Evolutionary conservation across 306 rosid species (phyloP).

Genomic region (Arachis hypogaea): DNA sequence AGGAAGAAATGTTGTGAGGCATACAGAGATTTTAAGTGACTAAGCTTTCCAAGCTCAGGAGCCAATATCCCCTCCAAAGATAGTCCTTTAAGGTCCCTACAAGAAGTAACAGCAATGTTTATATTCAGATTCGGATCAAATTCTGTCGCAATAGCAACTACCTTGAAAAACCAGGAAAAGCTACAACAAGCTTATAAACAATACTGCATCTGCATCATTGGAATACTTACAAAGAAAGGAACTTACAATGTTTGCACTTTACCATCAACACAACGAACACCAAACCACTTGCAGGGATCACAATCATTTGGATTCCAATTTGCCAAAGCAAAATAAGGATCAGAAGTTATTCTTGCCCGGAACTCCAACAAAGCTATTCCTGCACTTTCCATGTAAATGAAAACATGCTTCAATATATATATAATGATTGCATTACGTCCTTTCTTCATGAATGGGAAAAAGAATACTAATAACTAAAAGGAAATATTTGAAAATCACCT

Average conservation of each 20-base stretch:
- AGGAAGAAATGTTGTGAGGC: constrained; percentile 12
- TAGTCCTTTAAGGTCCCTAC: constrained; percentile 69
- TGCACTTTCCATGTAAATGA: constrained; percentile 43
- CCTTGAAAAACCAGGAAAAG: not conserved
- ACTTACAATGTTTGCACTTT: constrained; percentile 79
- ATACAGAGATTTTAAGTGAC: constrained; percentile 71
- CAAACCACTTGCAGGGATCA: constrained; percentile 77
- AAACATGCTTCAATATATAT: not conserved
- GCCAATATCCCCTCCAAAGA: constrained; percentile 80
- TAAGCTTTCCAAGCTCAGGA: constrained; percentile 81
- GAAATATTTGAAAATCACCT: constrained; percentile 51
- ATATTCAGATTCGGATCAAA: constrained; percentile 5
- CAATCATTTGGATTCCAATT: constrained; percentile 73
- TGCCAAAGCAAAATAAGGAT: constrained; percentile 63
- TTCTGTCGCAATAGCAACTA: not conserved
- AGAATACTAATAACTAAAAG: not conserved
- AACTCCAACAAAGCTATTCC: constrained; percentile 69
- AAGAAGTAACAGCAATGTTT: constrained; percentile 34
- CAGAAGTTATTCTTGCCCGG: constrained; percentile 57
- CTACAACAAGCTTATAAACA: not conserved
- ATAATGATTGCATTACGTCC: not conserved
- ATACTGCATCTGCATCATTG: not conserved
- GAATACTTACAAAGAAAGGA: constrained; percentile 30
- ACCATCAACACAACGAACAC: constrained; percentile 66
- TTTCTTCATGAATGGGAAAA: not conserved